Evolutionary conservation across 305 asterid species (phyloP).

Genomic region (Solanum chacoense): DNA sequence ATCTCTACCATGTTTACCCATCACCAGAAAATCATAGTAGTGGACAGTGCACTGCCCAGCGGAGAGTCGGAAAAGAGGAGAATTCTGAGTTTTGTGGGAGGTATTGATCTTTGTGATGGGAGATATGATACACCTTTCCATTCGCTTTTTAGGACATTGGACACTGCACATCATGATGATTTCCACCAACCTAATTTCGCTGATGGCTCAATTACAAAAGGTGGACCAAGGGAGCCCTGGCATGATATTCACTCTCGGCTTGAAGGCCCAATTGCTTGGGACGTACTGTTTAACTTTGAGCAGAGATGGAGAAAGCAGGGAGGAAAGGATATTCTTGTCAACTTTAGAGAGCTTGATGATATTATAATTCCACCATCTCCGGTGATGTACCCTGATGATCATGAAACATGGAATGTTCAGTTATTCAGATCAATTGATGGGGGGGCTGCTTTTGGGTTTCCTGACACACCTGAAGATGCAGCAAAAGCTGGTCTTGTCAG

Average conservation of each 20-base stretch:
- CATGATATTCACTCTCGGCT: slow-evolving; percentile 69
- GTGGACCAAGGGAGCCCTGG: slow-evolving; percentile 93
- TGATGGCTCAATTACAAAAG: slow-evolving; percentile 43
- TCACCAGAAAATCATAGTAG: slow-evolving; percentile 72
- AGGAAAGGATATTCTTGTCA: slow-evolving; percentile 33
- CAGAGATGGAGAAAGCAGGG: slow-evolving; percentile 88
- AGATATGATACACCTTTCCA: slow-evolving; percentile 73
- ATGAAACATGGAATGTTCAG: slow-evolving; percentile 72
- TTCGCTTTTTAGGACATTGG: slow-evolving; percentile 64
- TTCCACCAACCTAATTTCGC: slow-evolving; percentile 71
- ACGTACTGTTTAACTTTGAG: slow-evolving; percentile 68
- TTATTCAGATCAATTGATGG: slow-evolving; percentile 78
- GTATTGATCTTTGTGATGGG: slow-evolving; percentile 80
- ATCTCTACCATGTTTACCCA: slow-evolving; percentile 69
- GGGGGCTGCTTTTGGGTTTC: slow-evolving; percentile 85
- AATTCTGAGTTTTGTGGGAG: slow-evolving; percentile 72
- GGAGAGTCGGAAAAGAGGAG: slow-evolving; percentile 36
- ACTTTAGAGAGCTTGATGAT: slow-evolving; percentile 42
- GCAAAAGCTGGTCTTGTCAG: slow-evolving; percentile 76
- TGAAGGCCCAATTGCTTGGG: slow-evolving; percentile 87
- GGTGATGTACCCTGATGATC: slow-evolving; percentile 49
- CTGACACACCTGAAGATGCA: slow-evolving; percentile 74
- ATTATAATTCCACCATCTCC: slow-evolving; percentile 68
- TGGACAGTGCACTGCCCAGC: slow-evolving; percentile 45
- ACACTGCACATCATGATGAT: slow-evolving; percentile 64